phyloP scores from a whole-genome alignment of 1,139 yeast genomes.

The Yamadazyma songkhlaensis region DNA sequence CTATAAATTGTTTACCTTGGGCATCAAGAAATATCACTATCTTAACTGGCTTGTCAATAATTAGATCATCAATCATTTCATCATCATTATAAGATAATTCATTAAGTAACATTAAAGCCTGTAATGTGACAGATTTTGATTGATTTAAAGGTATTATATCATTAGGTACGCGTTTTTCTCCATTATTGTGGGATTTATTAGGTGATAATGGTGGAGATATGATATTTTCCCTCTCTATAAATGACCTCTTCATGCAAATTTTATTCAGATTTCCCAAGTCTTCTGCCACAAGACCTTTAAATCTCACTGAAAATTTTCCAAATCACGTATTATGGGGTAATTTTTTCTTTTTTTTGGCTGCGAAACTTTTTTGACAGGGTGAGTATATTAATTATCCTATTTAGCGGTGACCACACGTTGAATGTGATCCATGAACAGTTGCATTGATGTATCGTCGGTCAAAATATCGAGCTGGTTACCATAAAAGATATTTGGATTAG shows the following conservation, averaged over 20 bases:
- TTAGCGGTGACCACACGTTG: constrained; percentile 32
- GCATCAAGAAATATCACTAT: constrained; percentile 27
- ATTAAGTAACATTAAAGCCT: constrained; percentile 4
- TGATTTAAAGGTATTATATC: constrained; percentile 5
- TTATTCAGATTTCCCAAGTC: not conserved
- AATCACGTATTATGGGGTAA: constrained; percentile 3
- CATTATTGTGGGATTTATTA: constrained; percentile 7
- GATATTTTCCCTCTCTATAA: constrained; percentile 2
- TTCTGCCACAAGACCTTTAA: not conserved
- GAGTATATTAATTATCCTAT: constrained; percentile 4
- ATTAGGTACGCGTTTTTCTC: constrained; percentile 3
- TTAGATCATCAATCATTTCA: constrained; percentile 8
- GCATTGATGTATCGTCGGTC: constrained; percentile 71
- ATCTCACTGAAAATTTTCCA: not conserved
- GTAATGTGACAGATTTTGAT: constrained; percentile 4
- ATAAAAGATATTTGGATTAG: constrained; percentile 33
- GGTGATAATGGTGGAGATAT: constrained; percentile 11
- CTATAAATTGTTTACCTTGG: constrained; percentile 27
- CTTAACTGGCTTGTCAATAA: constrained; percentile 9
- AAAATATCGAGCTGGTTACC: constrained; percentile 40
- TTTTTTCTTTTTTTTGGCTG: not conserved
- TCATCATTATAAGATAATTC: constrained; percentile 4
- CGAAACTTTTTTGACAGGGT: not conserved
- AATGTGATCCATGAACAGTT: constrained; percentile 62
- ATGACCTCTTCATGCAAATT: constrained; percentile 8